phyloP scores from a whole-genome alignment of 306 rosid species.

The Hippophae rhamnoides region DNA sequence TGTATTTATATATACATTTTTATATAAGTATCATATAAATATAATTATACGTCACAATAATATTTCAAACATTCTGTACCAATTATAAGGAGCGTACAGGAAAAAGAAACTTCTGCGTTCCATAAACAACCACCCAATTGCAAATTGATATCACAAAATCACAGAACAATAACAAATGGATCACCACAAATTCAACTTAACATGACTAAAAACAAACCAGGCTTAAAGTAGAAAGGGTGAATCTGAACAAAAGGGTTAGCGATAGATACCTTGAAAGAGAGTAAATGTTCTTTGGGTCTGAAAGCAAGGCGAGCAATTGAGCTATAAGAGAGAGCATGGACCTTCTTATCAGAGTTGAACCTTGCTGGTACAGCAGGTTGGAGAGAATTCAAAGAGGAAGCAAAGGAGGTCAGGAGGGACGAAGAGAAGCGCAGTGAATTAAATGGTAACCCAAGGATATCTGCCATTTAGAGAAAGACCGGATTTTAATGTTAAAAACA shows the following conservation, averaged over 20 bases:
- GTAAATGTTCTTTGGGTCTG: conserved; percentile 42
- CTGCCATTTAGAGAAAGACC: conserved; percentile 50
- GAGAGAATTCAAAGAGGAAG: conserved; percentile 34
- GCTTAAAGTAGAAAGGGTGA: not conserved
- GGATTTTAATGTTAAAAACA: too few relatives aligned
- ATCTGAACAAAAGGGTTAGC: not conserved
- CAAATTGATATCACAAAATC: too few relatives aligned
- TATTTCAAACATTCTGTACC: too few relatives aligned
- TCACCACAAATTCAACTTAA: too few relatives aligned
- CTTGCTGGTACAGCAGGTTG: conserved; percentile 25
- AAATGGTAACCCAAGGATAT: conserved; percentile 45
- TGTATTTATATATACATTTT: too few relatives aligned
- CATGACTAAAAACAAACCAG: too few relatives aligned
- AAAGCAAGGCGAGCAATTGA: conserved; percentile 29
- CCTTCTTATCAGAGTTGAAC: conserved; percentile 14
- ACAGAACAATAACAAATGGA: too few relatives aligned
- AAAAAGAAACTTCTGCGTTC: too few relatives aligned
- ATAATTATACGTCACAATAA: too few relatives aligned
- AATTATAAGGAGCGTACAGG: too few relatives aligned
- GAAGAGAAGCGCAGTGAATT: conserved; percentile 49
- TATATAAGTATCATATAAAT: too few relatives aligned
- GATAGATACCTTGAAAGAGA: conserved; percentile 51
- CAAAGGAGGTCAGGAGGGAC: conserved; percentile 31
- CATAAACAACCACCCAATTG: too few relatives aligned
- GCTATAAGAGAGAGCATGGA: conserved; percentile 32